phyloP scores from a whole-genome alignment of 2,329 filamentous ascomycete genomes.

The Verticillium klebahnii region DNA sequence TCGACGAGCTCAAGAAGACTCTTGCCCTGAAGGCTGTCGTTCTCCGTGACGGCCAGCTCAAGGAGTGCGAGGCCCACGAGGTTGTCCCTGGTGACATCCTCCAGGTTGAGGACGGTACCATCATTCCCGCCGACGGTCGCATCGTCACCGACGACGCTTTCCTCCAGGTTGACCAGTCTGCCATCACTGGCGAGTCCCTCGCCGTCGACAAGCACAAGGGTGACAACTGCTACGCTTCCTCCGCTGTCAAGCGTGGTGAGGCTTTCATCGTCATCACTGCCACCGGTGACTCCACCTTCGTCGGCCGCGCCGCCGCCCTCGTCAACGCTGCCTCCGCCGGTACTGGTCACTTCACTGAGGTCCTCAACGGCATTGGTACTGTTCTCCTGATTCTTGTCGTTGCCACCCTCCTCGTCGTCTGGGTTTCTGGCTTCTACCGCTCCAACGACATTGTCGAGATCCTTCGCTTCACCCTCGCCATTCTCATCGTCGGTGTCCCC shows the following conservation, averaged over 20 bases:
- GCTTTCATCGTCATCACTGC: constrained; percentile 77
- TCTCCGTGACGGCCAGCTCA: constrained; percentile 71
- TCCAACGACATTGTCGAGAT: constrained; percentile 76
- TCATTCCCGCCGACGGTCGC: constrained; percentile 83
- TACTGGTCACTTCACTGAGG: constrained; percentile 84
- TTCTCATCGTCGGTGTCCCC: constrained; percentile 87
- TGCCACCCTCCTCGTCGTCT: constrained; percentile 75
- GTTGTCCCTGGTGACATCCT: constrained; percentile 89
- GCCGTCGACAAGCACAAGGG: constrained; percentile 83
- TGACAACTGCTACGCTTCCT: constrained; percentile 80
- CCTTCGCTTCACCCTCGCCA: constrained; percentile 79
- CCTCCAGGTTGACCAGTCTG: constrained; percentile 87
- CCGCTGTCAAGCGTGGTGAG: constrained; percentile 85
- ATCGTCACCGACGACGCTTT: constrained; percentile 80
- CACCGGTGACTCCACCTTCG: constrained; percentile 86
- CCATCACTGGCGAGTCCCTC: constrained; percentile 87
- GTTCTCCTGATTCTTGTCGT: constrained; percentile 77
- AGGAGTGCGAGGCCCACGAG: constrained; percentile 76
- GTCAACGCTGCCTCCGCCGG: constrained; percentile 72
- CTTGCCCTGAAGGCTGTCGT: constrained; percentile 84
- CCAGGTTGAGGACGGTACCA: constrained; percentile 86
- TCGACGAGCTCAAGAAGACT: constrained; percentile 87
- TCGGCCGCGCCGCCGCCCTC: constrained; percentile 81
- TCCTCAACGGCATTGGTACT: constrained; percentile 81
- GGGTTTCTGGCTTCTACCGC: constrained; percentile 84